Base-by-base conservation (phyloP, 768 basidiomycete species). In the Chiua virens region DNA sequence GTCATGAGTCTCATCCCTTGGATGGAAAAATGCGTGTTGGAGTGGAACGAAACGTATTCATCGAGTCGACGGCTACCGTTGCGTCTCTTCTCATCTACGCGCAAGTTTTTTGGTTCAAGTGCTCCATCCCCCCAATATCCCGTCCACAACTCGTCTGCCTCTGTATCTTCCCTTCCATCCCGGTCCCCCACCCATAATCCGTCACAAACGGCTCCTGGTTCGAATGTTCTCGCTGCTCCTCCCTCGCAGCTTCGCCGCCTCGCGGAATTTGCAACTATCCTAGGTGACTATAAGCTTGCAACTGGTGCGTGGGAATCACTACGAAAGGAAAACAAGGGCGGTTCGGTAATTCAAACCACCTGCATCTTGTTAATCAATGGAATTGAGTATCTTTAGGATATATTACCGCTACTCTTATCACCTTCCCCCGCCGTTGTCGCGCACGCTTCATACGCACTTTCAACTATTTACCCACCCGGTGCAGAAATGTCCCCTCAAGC, bases 11-110 rank as follows among this genome's bases (percentile, higher is more conserved):
- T 98, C 40, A 68, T 98, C 3, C 95, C 95, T 1, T 98, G 91
- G 91, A 95, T 98, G 92, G 96, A 98, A 72, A 91, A 87, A 62
- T 87, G 86, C 67, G 89, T 95, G 6, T 58, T 92, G 41, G 91
- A 96, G 56, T 96, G 94, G 92, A 98, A 97, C 65, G 95, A 98
- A 73, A 76, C 76, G 77, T 89, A 86, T 67, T 81, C 82, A 4
- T 87, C 87, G 8, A 86, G 84, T 14, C 81, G 87, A 45, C 77
- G 90, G 14, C 72, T 92, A n/a, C 88, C 89, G 6, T 92, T 84
- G 1, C 85, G 89, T 6, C 69, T 93, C n/a, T 90, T 93, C 64
- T 86, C 89, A 17, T 92, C 91, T 5, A 92, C 90, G 21, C 83
- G 89, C 45, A 82, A 89, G 34, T 69, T 93, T 18, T 93, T 93